Evolutionary conservation across 75 land plant species (phyloP), one percentile per base, ranked within the genome.

Genomic region (Pinus albicaulis): DNA sequence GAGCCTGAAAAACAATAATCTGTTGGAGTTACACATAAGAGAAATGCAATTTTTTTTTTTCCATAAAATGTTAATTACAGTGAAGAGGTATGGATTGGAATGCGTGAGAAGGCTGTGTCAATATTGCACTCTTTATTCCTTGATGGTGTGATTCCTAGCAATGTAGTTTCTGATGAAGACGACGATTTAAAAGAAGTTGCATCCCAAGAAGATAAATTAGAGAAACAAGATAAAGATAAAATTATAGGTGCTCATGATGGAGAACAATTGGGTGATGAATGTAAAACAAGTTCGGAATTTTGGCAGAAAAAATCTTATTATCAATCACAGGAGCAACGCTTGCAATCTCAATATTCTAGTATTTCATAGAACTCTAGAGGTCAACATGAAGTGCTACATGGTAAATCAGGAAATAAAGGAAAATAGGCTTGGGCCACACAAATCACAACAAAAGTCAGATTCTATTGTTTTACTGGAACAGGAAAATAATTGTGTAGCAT

Each of bases 71-170:
- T 98, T 57, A 98, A 98, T 77, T 98, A 98, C 59, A 98, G 99
- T 86, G 99, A 98, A 81, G 99, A 98, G 80, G 99, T 92, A 7
- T 98, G 99, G 99, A 84, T 91, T 83, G 99, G 92, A 80, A 91
- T 98, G 58, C 92, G 99, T 65, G 91, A 91, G 38, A 98, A 98
- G 80, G 92, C 95, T 36, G 86, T 92, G 31, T 85, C 92, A 22
- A 75, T 93, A 68, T 72, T 98, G 76, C 89, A 97, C 12, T 75
- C 90, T 16, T 98, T 80, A 74, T 89, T 98, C 57, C 52, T 91
- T 55, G 96, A 95, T 72, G 93, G 93, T 34, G 86, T 88, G 58
- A 58, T 98, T 69, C 99, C 99, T 59, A 59, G 86, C 19, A 79
- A 82, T 87, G 87, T 89, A 48, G 82, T 93, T 17, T 95, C 98